A percentile compares a stretch with the other conserved stretches of the same genome.
These are phyloP conservation scores for Pilaira anomala DNA, from an alignment of 192 early-diverging fungal species.

Conservation along the genomic window DNA sequence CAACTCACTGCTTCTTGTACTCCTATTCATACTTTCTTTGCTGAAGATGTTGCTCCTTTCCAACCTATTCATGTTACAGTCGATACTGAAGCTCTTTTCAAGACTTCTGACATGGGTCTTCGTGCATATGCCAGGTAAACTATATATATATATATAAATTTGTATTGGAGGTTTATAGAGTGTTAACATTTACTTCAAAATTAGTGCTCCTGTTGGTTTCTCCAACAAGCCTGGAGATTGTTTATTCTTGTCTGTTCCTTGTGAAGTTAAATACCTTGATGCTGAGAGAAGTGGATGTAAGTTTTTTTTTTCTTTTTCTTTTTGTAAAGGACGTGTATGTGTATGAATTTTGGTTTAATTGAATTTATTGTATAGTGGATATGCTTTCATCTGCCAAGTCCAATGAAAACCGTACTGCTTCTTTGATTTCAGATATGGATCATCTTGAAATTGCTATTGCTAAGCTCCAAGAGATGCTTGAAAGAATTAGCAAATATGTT, in stretches of 20 bases:
- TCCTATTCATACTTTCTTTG: constrained; percentile 77
- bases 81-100: constrained; percentile 66
- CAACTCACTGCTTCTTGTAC: constrained; percentile 67
- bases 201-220: constrained; percentile 74
- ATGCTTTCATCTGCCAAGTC: constrained; percentile 63
- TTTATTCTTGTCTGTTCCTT: constrained; percentile 86
- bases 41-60: constrained; percentile 72
- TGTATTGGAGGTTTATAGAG: no score
- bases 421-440: constrained; percentile 86
- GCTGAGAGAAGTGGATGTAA: constrained; percentile 82
- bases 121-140: constrained; percentile 72
- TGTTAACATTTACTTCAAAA: constrained; percentile 14
- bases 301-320: constrained; percentile 13
- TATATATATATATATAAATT: constrained; percentile 5
- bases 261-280: constrained; percentile 86
- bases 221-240: constrained; percentile 73
- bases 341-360: not conserved
- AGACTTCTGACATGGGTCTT: constrained; percentile 64
- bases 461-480: constrained; percentile 81
- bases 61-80: constrained; percentile 83
- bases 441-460: constrained; percentile 76
- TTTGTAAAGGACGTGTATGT: not conserved
- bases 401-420: constrained; percentile 46
- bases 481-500: constrained; percentile 79
- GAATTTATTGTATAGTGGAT: constrained; percentile 48